A percentile compares a stretch with the other conserved stretches of the same genome.
These are phyloP conservation scores for Nicotiana obtusifolia DNA, from an alignment of 257 asterid species.

Conservation along the genomic window DNA sequence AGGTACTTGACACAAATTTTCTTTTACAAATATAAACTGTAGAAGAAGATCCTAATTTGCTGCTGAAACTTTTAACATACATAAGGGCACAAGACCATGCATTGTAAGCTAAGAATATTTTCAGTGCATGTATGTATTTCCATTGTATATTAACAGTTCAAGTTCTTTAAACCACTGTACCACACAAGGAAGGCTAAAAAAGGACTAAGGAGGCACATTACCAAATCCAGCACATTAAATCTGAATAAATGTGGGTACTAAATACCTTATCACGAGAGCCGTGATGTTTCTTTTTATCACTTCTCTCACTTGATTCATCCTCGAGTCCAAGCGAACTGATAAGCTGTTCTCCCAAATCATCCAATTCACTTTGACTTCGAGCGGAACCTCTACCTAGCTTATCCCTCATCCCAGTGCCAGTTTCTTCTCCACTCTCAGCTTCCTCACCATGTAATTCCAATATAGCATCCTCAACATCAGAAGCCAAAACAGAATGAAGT, in stretches of 20 bases:
- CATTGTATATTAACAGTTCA: not conserved
- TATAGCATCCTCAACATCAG: conserved; percentile 40
- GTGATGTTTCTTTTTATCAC: conserved; percentile 38
- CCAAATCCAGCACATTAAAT: not conserved
- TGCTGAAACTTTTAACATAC: not conserved
- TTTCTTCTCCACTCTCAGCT: conserved; percentile 20
- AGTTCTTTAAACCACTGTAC: not conserved
- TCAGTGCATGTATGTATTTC: not conserved
- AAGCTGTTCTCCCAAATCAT: conserved; percentile 48
- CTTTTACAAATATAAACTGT: not conserved
- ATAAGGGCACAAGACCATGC: not conserved
- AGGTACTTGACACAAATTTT: not conserved
- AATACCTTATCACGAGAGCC: conserved; percentile 61
- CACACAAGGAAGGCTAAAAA: not conserved
- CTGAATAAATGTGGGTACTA: not conserved
- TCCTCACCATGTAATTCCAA: conserved; percentile 21
- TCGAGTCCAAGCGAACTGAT: conserved; percentile 41
- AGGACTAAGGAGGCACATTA: not conserved
- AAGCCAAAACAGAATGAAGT: conserved; percentile 30
- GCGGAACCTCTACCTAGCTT: conserved; percentile 17
- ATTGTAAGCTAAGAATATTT: not conserved
- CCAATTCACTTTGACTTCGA: conserved; percentile 23
- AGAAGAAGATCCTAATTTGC: not conserved
- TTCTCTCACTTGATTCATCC: conserved; percentile 47
- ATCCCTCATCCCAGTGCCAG: conserved; percentile 18